These are phyloP conservation scores for Serpula lacrymans DNA, from an alignment of 768 basidiomycete species.

Conservation along the genomic window DNA sequence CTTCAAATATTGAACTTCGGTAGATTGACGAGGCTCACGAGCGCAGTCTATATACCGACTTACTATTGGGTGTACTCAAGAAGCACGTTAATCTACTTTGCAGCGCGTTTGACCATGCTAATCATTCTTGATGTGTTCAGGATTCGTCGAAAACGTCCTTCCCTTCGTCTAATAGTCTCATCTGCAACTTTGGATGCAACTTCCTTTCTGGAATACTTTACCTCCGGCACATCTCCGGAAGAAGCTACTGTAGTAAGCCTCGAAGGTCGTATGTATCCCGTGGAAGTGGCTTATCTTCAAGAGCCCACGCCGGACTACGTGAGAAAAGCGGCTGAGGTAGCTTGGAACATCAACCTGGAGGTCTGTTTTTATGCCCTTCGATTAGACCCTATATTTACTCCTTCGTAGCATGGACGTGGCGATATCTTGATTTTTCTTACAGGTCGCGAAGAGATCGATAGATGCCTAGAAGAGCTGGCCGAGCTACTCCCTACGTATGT, in stretches of 20 bases:
- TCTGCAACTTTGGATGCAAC: slow-evolving; percentile 95
- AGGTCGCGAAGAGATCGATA: slow-evolving; percentile 94
- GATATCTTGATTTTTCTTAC: slow-evolving; percentile 95
- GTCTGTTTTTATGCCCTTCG: slow-evolving; percentile 35
- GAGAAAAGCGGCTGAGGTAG: slow-evolving; percentile 73
- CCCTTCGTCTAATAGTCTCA: slow-evolving; percentile 87
- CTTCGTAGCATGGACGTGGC: slow-evolving; percentile 67
- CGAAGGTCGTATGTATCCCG: slow-evolving; percentile 93
- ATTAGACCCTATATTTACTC: slow-evolving; percentile 4
- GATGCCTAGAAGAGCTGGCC: slow-evolving; percentile 73
- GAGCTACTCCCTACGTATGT: slow-evolving; percentile 73
- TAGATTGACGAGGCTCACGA: slow-evolving; percentile 99
- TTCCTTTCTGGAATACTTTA: slow-evolving; percentile 88
- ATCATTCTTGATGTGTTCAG: slow-evolving; percentile 36
- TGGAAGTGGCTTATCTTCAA: slow-evolving; percentile 85
- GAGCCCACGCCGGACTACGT: slow-evolving; percentile 81
- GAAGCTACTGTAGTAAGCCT: slow-evolving; percentile 85
- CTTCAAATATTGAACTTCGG: background rate
- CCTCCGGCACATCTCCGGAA: slow-evolving; percentile 51
- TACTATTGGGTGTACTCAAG: slow-evolving; percentile 87
- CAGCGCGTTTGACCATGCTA: background rate
- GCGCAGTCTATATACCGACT: slow-evolving; percentile 91
- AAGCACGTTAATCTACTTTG: slow-evolving; percentile 52
- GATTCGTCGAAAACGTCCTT: slow-evolving; percentile 87
- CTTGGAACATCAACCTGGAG: slow-evolving; percentile 79